A percentile compares a stretch with the other conserved stretches of the same genome.
Conservation (phyloP, 352 stramenopile genomes). For the Aphanomyces astaci region DNA sequence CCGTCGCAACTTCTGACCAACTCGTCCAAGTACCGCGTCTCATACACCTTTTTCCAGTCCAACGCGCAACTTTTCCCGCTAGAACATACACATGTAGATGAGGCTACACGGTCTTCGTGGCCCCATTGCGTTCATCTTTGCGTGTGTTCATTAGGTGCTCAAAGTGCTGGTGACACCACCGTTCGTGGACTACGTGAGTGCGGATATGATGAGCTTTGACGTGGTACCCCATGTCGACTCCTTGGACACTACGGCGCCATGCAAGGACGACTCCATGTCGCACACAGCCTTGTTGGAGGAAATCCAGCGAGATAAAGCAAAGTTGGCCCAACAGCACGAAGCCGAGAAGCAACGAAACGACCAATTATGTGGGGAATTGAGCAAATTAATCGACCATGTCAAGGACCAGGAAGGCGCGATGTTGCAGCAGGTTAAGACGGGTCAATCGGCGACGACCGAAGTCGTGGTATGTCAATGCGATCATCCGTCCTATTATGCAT, state of each 20-base stretch:
- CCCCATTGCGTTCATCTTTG: neutral
- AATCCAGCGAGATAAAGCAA: constrained; percentile 10
- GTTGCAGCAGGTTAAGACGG: constrained; percentile 7
- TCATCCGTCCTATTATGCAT: too few relatives aligned
- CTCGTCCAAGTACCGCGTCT: neutral
- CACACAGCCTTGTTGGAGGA: constrained; percentile 14
- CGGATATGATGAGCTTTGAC: neutral
- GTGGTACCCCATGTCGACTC: neutral
- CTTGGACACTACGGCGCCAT: neutral
- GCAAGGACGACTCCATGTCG: neutral
- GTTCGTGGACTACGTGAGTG: constrained; percentile 19
- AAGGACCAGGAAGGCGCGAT: constrained; percentile 14
- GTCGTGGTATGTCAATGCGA: constrained; percentile 4
- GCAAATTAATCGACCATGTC: constrained; percentile 6
- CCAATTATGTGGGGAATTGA: constrained; percentile 4
- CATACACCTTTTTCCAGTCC: constrained; percentile 7
- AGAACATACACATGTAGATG: constrained; percentile 7
- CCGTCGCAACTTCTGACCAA: neutral
- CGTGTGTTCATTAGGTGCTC: constrained; percentile 1
- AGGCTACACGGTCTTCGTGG: neutral
- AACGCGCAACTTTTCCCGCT: constrained; percentile 5
- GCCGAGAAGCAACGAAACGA: constrained; percentile 6
- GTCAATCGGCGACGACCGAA: neutral
- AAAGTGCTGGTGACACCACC: constrained; percentile 17
- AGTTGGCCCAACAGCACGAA: constrained; percentile 5